Base-by-base conservation (phyloP, 129 eudicot genomes). In the Centrapalus pauciflorus region DNA sequence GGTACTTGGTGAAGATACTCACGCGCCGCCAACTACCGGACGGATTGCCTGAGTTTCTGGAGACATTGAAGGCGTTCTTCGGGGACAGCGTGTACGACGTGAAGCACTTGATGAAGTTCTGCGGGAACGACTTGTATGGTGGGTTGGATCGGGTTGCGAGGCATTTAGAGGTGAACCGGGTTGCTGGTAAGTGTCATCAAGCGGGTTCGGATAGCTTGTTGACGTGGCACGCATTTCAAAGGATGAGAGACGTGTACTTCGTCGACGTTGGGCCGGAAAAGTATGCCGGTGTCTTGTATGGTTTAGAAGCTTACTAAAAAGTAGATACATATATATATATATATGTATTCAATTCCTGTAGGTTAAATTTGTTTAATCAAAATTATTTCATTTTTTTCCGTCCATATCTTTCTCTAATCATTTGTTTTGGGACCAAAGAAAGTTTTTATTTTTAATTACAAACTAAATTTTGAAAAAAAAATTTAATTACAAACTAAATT, bases 121-220 rank as follows among this genome's bases (percentile, higher is more conserved):
- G 96, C 26, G 28, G 74, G 59, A 73, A 61, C 55, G 54, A 29
- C 0, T 51, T 89, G 82, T 83, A 82, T 25, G 96, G 96, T 1
- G 96, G 96, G 28, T 56, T 89, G 79, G 96, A 89, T 64, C 87
- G 90, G 77, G 87, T 89, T 28, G 87, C 94, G 11, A 6, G 28
- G 33, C 35, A 73, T 23, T 69, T 89, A 1, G 64, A 83, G 8
- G 94, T 85, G 89, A 49, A 76, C 64, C 89, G 96, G 82, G 94
- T 56, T 27, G 96, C 75, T 2, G 96, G 96, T 6, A 85, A 82
- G 60, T 76, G 85, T 33, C 93, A 85, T n/a, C 51, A 87, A 55
- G 95, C 95, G 73, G 95, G 95, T 33, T 87, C 95, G 12, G 90
- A 87, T 69, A 84, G 95, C 35, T 68, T 87, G 85, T 70, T 87